A percentile compares a stretch with the other conserved stretches of the same genome.
Conservation (phyloP, 139 green algal genomes). For the Protoeuglena noctilucae region DNA sequence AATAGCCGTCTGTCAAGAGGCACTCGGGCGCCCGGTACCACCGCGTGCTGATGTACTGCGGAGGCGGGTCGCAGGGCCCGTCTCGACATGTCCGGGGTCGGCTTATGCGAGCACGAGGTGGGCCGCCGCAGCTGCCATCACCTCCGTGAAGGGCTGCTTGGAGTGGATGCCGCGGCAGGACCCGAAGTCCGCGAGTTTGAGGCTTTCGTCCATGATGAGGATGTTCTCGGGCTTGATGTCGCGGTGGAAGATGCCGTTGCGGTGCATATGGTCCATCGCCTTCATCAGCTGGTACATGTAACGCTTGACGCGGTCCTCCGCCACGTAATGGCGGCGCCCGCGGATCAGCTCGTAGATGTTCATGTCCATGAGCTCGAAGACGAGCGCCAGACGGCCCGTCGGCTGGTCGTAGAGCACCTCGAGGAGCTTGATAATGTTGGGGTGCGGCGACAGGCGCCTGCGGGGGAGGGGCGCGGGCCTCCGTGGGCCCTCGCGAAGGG, state of each 20-base stretch:
- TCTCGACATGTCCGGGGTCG: no score
- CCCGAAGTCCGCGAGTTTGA: conserved; percentile 77
- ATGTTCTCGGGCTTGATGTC: conserved; percentile 86
- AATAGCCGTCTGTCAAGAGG: conserved; percentile 71
- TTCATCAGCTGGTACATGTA: conserved; percentile 82
- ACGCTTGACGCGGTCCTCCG: conserved; percentile 49
- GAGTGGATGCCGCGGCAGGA: conserved; percentile 64
- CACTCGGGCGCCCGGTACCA: conserved; percentile 65
- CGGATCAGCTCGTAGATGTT: conserved; percentile 61
- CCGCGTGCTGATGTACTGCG: conserved; percentile 70
- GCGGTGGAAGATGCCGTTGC: conserved; percentile 69
- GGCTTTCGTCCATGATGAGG: conserved; percentile 65
- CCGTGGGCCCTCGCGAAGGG: no score
- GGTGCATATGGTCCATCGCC: conserved; percentile 74
- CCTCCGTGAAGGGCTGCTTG: conserved; percentile 69
- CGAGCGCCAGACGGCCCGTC: conserved; percentile 62
- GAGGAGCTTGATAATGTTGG: conserved; percentile 69
- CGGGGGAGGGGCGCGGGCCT: no score
- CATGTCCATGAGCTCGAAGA: conserved; percentile 80
- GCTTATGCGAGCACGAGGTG: no score
- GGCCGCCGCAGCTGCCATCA: no score
- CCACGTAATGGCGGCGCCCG: conserved; percentile 59
- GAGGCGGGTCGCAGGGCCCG: no score
- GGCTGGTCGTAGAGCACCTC: conserved; percentile 78
- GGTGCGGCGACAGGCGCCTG: conserved; percentile 54